These are phyloP conservation scores for Catunica adiposa DNA, from an alignment of 2,329 filamentous ascomycete genomes.

Conservation along the genomic window DNA sequence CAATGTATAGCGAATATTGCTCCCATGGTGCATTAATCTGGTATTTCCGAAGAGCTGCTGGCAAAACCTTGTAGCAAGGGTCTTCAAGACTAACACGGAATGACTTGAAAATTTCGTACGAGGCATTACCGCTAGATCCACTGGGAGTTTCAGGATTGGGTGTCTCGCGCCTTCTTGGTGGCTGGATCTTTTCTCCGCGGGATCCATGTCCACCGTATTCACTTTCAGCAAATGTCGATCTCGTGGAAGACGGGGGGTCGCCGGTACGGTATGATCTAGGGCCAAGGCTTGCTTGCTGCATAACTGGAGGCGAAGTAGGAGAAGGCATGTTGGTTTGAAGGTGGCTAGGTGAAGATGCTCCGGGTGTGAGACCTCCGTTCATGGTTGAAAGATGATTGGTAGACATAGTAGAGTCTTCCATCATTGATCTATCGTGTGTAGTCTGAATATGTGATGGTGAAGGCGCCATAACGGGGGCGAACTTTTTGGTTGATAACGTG, in stretches of 20 bases:
- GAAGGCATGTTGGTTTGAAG: conserved; percentile 52
- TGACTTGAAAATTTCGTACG: conserved; percentile 95
- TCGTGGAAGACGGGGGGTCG: conserved; percentile 35
- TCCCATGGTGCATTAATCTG: conserved; percentile 97
- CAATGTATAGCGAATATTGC: conserved; percentile 94
- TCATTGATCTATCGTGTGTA: conserved; percentile 47
- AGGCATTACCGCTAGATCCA: conserved; percentile 28
- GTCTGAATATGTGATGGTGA: conserved; percentile 59
- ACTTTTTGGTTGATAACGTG: conserved; percentile 61
- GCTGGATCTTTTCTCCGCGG: conserved; percentile 23
- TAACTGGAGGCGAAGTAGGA: conserved; percentile 48
- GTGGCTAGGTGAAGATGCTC: conserved; percentile 36
- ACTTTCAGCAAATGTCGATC: conserved; percentile 37
- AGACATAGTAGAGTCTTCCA: conserved; percentile 55
- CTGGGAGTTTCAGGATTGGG: conserved; percentile 43
- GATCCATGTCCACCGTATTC: conserved; percentile 21
- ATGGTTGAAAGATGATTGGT: conserved; percentile 55
- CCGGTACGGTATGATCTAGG: conserved; percentile 42
- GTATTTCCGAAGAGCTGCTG: conserved; percentile 91
- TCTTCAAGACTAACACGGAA: conserved; percentile 98
- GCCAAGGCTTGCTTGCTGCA: conserved; percentile 39
- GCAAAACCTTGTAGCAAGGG: conserved; percentile 90
- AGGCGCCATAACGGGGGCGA: conserved; percentile 55
- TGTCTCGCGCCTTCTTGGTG: conserved; percentile 43
- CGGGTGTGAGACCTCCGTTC: conserved; percentile 43